phyloP scores from a whole-genome alignment of 441 rosid genomes.

The Populus trichocarpa region DNA sequence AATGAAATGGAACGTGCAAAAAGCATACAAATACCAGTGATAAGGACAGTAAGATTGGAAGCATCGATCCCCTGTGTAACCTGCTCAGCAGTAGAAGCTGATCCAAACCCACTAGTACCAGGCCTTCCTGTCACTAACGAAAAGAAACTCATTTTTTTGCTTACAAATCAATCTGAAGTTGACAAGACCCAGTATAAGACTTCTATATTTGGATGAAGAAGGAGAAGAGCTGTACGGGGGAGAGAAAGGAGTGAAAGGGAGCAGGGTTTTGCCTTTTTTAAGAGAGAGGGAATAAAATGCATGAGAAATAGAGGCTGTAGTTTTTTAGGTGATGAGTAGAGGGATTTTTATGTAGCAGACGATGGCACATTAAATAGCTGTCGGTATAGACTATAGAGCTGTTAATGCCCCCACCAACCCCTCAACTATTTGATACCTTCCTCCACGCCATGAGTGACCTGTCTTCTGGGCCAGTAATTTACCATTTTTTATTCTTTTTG shows the following conservation, averaged over 20 bases:
- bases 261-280: not conserved
- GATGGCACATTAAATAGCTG: conserved; percentile 4
- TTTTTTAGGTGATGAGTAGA: not conserved
- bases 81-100: conserved; percentile 76
- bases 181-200: not conserved
- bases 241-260: not conserved
- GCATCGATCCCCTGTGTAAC: conserved; percentile 74
- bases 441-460: not conserved
- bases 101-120: conserved; percentile 91
- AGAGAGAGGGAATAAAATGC: conserved; percentile 2
- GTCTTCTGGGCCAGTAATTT: too few relatives aligned
- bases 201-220: not conserved
- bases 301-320: not conserved
- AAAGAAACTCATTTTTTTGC: conserved; percentile 38
- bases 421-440: not conserved
- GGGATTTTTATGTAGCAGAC: not conserved
- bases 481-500: too few relatives aligned
- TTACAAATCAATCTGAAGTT: too few relatives aligned
- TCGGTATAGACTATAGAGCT: conserved; percentile 13
- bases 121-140: conserved; percentile 58
- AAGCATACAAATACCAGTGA: conserved; percentile 51
- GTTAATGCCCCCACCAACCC: conserved; percentile 31
- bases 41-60: conserved; percentile 53
- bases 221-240: not conserved
- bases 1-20: not conserved